These are phyloP conservation scores for Russula olivacea DNA, from an alignment of 768 basidiomycete species.

Conservation along the genomic window DNA sequence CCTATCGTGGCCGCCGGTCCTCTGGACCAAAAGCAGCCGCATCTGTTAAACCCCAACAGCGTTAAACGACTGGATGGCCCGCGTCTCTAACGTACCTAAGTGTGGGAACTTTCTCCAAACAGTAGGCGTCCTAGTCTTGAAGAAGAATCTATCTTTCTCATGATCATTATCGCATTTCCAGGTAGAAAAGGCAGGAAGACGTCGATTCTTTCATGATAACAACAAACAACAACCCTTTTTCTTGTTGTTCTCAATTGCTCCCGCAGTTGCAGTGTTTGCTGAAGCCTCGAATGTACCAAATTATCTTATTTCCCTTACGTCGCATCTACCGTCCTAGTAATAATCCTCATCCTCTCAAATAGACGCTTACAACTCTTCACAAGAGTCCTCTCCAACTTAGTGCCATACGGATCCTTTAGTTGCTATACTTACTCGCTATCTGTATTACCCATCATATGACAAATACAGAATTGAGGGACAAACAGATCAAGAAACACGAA, in stretches of 20 bases:
- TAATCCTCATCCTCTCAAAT: background rate
- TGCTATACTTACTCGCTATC: background rate
- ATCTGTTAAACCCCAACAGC: constrained; percentile 1
- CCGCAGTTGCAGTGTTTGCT: background rate
- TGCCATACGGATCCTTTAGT: background rate
- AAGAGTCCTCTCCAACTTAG: background rate
- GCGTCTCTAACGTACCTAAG: background rate
- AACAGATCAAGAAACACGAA: too few species aligned
- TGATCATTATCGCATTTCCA: background rate
- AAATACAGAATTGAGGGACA: background rate
- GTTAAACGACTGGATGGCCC: background rate
- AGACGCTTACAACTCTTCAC: background rate
- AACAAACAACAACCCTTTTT: background rate
- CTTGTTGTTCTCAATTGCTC: background rate
- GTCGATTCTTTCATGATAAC: background rate
- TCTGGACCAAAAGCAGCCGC: constrained; percentile 2
- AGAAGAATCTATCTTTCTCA: background rate
- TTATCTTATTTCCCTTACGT: background rate
- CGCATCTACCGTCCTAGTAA: background rate
- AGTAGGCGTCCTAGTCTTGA: background rate
- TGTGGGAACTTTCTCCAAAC: background rate
- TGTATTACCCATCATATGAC: background rate
- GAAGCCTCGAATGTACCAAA: constrained; percentile 8
- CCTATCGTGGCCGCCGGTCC: constrained; percentile 19
- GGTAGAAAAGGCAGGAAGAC: background rate